These are phyloP conservation scores for Rusavskia elegans DNA, from an alignment of 495 filamentous ascomycete genomes.

Conservation along the genomic window DNA sequence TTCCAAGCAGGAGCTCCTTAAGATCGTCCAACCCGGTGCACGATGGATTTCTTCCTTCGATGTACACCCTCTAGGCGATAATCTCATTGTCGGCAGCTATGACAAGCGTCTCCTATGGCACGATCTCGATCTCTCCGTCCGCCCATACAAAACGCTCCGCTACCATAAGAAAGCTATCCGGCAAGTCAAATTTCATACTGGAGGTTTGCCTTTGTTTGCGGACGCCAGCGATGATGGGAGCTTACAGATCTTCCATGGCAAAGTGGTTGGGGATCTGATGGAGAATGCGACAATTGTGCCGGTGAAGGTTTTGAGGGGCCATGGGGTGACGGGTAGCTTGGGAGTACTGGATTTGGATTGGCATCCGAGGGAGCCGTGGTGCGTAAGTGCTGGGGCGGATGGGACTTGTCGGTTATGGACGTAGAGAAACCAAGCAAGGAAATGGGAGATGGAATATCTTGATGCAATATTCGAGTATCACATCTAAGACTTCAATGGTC, in stretches of 20 bases:
- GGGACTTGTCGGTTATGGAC: conserved; percentile 73
- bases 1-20: conserved; percentile 70
- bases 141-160: conserved; percentile 87
- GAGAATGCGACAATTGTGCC: conserved; percentile 94
- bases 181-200: conserved; percentile 68
- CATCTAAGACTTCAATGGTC: too few relatives aligned
- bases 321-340: conserved; percentile 57
- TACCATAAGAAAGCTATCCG: conserved; percentile 88
- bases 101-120: conserved; percentile 93
- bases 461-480: too few relatives aligned
- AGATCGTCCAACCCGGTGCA: conserved; percentile 81
- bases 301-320: conserved; percentile 82
- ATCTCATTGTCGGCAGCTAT: conserved; percentile 85
- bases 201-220: conserved; percentile 75
- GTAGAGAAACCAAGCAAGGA: conserved; percentile 11
- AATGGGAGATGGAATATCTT: too few relatives aligned
- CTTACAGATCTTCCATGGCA: conserved; percentile 91
- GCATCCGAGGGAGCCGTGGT: conserved; percentile 87
- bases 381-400: conserved; percentile 85
- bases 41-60: conserved; percentile 91
- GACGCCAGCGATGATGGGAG: conserved; percentile 88
- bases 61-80: conserved; percentile 84
- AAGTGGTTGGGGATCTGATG: conserved; percentile 82
- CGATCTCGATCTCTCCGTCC: conserved; percentile 77
- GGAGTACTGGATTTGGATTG: conserved; percentile 90